Percentiles rank a stretch among this genome's conserved stretches.
Evolutionary conservation across 2,329 filamentous ascomycete genomes (phyloP).

Genomic region (Epichloe sibirici): DNA sequence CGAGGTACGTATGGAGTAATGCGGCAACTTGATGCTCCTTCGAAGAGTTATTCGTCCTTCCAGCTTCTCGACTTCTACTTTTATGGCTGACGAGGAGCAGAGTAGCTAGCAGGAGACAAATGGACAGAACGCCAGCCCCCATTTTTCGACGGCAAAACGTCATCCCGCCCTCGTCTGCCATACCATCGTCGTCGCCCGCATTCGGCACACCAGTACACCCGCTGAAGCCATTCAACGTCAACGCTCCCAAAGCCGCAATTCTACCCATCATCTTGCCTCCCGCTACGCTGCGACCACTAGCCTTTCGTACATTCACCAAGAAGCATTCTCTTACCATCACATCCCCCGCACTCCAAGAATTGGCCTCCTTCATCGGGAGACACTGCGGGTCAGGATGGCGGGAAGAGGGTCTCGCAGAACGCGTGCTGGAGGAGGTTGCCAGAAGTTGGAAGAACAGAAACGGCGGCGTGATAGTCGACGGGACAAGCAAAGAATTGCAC

Average conservation of each 20-base stretch:
- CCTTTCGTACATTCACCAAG: constrained; percentile 92
- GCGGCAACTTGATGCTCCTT: background rate
- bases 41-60: background rate
- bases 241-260: constrained; percentile 49
- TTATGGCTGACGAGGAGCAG: background rate
- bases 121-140: constrained; percentile 27
- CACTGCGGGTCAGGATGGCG: constrained; percentile 95
- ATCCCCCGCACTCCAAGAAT: constrained; percentile 69
- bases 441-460: constrained; percentile 84
- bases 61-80: background rate
- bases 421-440: constrained; percentile 82
- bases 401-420: constrained; percentile 86
- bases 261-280: constrained; percentile 84
- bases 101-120: constrained; percentile 7
- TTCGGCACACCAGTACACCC: constrained; percentile 82
- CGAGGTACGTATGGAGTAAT: too few species aligned
- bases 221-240: constrained; percentile 49
- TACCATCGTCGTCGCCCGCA: constrained; percentile 80
- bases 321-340: constrained; percentile 92
- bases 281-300: constrained; percentile 74
- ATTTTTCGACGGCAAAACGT: constrained; percentile 25
- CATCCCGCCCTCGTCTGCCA: constrained; percentile 37
- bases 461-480: constrained; percentile 84
- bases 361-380: constrained; percentile 82
- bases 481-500: constrained; percentile 61